Base-by-base conservation (phyloP, 768 basidiomycete species). In the Mycena olivaceomarginata region DNA sequence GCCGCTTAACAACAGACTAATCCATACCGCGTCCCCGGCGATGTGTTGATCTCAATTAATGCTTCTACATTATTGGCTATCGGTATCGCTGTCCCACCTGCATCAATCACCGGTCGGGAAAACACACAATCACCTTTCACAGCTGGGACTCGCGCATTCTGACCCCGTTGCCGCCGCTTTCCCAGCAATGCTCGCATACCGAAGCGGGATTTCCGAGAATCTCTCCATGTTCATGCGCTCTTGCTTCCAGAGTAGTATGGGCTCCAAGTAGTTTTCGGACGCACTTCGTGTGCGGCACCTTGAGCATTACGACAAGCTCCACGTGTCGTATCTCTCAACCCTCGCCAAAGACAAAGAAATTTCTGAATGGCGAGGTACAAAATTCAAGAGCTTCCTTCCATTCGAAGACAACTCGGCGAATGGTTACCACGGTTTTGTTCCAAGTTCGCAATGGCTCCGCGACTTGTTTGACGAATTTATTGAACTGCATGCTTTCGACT, bases 261-360 rank as follows among this genome's bases (percentile, higher is more conserved):
- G 83, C 4, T 37, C 80, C 0, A 82, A 83, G 37, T 82, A 84
- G 40, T 82, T 85, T 60, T 79, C 82, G 2, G 82, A 84, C 69
- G 74, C 80, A 2, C 39, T 85, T 6, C 77, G 79, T 0, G 72
- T 82, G 0, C 79, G 78, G 15, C 82, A 85, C 40, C 78, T 81
- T 0, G 67, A 77, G 0, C 20, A 67, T 0, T 81, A 83, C 59
- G 83, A 84, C 48, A 31, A 16, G 0, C 65, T 83, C 5, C 79
- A 82, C 0, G 39, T 82, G 0, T 79, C 79, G 16, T 85, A 85
- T 60, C 68, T 82, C 2, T 40, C n/a, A 0, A 25, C 59, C 1
- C 15, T 71, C 8, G 70, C n/a, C 37, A 6, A 15, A 39, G 13
- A 8, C 13, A 67, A 22, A 48, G 46, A 15, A 15, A 12, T 48